Evolutionary conservation across 495 filamentous ascomycete genomes (phyloP).

Genomic region (Penicillium bovifimosum): DNA sequence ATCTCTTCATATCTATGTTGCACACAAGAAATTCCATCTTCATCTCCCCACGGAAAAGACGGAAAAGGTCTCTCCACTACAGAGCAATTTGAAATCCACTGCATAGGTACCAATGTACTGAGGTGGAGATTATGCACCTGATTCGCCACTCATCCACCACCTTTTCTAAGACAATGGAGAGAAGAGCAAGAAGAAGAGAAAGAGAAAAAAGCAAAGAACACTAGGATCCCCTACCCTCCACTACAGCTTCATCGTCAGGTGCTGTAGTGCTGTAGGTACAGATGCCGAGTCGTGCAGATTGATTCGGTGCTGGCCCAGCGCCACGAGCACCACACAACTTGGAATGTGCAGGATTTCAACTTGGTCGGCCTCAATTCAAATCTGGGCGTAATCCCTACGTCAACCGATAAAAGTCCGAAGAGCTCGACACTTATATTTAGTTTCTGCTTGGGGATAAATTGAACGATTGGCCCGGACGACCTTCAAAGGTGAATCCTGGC

Average conservation of each 20-base stretch:
- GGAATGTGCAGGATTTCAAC: constrained; percentile 6
- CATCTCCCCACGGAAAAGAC: too few species aligned
- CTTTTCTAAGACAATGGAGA: neutral
- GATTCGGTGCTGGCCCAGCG: neutral
- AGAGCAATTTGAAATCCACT: constrained; percentile 2
- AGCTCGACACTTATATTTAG: neutral
- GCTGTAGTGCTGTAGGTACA: constrained; percentile 27
- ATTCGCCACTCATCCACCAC: constrained; percentile 16
- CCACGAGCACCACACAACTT: constrained; percentile 9
- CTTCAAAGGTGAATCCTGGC: neutral
- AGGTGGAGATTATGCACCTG: neutral
- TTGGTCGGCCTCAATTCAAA: constrained; percentile 14
- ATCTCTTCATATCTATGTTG: too few species aligned
- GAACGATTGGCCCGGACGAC: constrained; percentile 1
- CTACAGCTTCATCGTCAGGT: neutral
- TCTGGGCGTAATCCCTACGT: neutral
- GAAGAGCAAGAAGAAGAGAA: constrained; percentile 2
- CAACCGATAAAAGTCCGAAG: neutral
- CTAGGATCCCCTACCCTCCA: constrained; percentile 7
- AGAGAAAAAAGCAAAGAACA: too few species aligned
- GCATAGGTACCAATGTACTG: constrained; percentile 5
- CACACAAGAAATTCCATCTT: too few species aligned
- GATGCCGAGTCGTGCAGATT: constrained; percentile 8
- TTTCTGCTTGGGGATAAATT: neutral
- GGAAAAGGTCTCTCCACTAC: neutral